phyloP scores from a whole-genome alignment of 495 filamentous ascomycete genomes.

The Talaromyces trachyspermus region DNA sequence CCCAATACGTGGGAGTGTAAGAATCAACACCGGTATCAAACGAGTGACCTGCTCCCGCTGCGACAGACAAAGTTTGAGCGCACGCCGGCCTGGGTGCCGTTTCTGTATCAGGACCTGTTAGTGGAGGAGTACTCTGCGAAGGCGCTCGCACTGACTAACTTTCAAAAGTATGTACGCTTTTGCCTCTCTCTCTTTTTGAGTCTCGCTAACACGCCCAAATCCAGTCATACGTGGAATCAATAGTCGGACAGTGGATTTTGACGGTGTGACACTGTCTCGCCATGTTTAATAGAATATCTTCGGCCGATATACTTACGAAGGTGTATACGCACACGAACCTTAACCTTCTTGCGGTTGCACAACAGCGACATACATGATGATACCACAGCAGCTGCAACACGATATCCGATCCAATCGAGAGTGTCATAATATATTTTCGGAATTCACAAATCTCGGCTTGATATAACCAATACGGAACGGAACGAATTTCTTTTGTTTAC shows the following conservation, averaged over 20 bases:
- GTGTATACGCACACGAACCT: too few species aligned
- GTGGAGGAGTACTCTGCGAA: slow-evolving; percentile 49
- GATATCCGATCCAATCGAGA: too few species aligned
- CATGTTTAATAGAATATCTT: neutral
- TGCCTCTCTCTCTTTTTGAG: neutral
- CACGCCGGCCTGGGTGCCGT: slow-evolving; percentile 52
- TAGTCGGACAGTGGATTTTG: slow-evolving; percentile 26
- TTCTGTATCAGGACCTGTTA: slow-evolving; percentile 52
- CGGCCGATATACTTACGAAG: neutral
- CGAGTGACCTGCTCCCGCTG: slow-evolving; percentile 45
- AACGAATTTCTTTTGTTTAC: too few species aligned
- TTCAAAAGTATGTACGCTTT: slow-evolving; percentile 40
- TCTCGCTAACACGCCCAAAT: slow-evolving; percentile 8
- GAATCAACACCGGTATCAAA: slow-evolving; percentile 67
- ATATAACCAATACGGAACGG: too few species aligned
- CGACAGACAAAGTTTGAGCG: slow-evolving; percentile 55
- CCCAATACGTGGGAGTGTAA: slow-evolving; percentile 76
- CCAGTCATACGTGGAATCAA: slow-evolving; percentile 30
- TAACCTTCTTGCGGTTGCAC: too few species aligned
- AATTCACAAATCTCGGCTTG: too few species aligned
- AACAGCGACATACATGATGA: too few species aligned
- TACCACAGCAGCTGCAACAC: too few species aligned
- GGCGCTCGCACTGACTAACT: slow-evolving; percentile 43
- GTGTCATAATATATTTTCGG: too few species aligned
- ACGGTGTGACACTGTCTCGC: neutral